Evolutionary conservation across 2,329 filamentous ascomycete species (phyloP).

Genomic region (Claviceps paspali): DNA sequence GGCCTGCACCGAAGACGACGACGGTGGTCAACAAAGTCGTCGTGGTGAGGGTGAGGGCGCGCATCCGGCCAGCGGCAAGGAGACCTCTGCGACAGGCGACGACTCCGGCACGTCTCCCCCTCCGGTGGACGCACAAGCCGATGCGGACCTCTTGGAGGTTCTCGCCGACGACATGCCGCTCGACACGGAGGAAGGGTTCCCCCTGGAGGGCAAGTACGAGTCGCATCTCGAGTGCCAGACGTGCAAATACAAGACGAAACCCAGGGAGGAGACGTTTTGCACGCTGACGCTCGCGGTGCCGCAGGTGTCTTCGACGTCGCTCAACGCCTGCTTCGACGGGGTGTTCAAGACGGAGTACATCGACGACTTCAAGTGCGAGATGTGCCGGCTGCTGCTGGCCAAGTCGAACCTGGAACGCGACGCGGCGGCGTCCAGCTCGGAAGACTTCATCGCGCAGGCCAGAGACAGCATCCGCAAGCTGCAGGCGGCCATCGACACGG

Average conservation of each 20-base stretch:
- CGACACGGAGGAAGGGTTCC: constrained; percentile 59
- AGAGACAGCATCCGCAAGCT: constrained; percentile 49
- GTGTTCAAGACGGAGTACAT: constrained; percentile 93
- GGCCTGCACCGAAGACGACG: background rate
- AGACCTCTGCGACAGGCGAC: too few relatives aligned
- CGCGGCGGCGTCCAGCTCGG: constrained; percentile 36
- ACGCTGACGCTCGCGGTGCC: constrained; percentile 87
- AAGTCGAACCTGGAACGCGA: constrained; percentile 47
- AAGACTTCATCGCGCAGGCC: constrained; percentile 34
- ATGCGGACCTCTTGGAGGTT: background rate
- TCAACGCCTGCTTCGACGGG: constrained; percentile 82
- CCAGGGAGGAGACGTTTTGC: constrained; percentile 73
- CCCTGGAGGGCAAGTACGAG: constrained; percentile 80
- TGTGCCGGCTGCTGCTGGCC: constrained; percentile 75
- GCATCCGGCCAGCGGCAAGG: too few relatives aligned
- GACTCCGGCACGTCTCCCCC: background rate
- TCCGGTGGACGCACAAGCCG: background rate
- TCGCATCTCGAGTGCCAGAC: constrained; percentile 90
- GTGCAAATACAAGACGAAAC: constrained; percentile 78
- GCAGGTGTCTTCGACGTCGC: constrained; percentile 61
- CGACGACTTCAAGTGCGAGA: constrained; percentile 92
- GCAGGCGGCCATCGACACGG: constrained; percentile 52
- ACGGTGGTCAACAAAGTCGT: constrained; percentile 7
- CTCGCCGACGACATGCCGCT: constrained; percentile 11
- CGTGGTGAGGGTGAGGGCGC: constrained; percentile 8